These are phyloP conservation scores for Rhizoclosmatium hyalinum DNA, from an alignment of 371 early-diverging fungal species.

Conservation along the genomic window DNA sequence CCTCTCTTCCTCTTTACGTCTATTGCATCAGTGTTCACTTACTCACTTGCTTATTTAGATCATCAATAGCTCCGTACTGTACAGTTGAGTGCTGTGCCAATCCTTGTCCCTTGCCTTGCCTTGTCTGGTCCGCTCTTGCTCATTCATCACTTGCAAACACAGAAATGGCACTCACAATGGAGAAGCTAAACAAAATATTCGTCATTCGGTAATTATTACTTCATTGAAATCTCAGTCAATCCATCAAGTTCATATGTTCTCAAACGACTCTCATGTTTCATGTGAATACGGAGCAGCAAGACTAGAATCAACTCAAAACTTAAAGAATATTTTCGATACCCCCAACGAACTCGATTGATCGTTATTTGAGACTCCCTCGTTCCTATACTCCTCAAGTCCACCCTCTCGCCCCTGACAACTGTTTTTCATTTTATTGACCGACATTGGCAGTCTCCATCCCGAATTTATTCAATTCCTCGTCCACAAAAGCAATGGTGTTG, in stretches of 20 bases:
- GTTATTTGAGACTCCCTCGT: too few relatives aligned
- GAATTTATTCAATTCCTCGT: slow-evolving; percentile 58
- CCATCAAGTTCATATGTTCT: too few relatives aligned
- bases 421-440: too few relatives aligned
- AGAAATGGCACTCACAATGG: slow-evolving; percentile 44
- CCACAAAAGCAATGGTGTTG: slow-evolving; percentile 47
- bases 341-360: too few relatives aligned
- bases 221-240: too few relatives aligned
- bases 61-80: slow-evolving; percentile 22
- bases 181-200: slow-evolving; percentile 48
- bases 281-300: too few relatives aligned
- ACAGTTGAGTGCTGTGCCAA: slow-evolving; percentile 5
- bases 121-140: background rate
- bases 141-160: slow-evolving; percentile 1
- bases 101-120: background rate
- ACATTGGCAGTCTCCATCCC: slow-evolving; percentile 39
- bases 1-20: too few relatives aligned
- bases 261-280: too few relatives aligned
- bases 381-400: background rate
- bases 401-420: background rate
- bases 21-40: too few relatives aligned
- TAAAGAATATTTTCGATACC: too few relatives aligned
- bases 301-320: too few relatives aligned
- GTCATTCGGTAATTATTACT: slow-evolving; percentile 39
- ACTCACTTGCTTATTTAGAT: slow-evolving; percentile 5